Percentiles rank a stretch among this genome's conserved stretches.
Conservation (phyloP, 257 asterid genomes). For the Apocynum venetum region DNA sequence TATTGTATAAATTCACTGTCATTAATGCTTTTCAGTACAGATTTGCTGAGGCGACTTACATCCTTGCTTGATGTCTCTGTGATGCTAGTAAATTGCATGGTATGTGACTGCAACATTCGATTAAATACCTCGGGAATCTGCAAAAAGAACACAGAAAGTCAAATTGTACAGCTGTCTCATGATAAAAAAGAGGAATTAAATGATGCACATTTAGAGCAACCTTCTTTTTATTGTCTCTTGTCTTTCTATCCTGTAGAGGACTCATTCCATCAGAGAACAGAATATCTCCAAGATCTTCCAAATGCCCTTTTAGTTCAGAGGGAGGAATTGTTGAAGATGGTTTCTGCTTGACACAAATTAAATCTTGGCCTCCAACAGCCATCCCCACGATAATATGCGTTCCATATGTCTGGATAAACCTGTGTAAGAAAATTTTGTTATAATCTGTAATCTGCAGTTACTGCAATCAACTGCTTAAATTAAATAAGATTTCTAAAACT, state of each 20-base stretch:
- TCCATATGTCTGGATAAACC: constrained; percentile 92
- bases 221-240: constrained; percentile 59
- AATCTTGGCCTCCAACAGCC: constrained; percentile 98
- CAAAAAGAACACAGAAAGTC: constrained; percentile 20
- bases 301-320: constrained; percentile 80
- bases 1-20: constrained; percentile 20
- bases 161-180: constrained; percentile 16
- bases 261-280: constrained; percentile 77
- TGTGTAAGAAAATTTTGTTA: constrained; percentile 33
- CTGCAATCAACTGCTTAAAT: not conserved
- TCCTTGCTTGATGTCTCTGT: constrained; percentile 95
- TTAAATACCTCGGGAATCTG: constrained; percentile 89
- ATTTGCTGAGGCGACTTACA: constrained; percentile 47
- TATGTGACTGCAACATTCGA: constrained; percentile 92
- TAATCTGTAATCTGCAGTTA: constrained; percentile 17
- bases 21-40: constrained; percentile 6
- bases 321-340: constrained; percentile 80
- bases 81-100: constrained; percentile 91
- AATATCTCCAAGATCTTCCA: constrained; percentile 95
- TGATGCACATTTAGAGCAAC: constrained; percentile 20
- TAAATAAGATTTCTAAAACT: not conserved
- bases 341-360: constrained; percentile 88
- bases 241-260: constrained; percentile 64
- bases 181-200: constrained; percentile 2
- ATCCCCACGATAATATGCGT: constrained; percentile 92